These are phyloP conservation scores for Phytopythium oedochilum DNA, from an alignment of 352 stramenopile genomes.

Conservation along the genomic window DNA sequence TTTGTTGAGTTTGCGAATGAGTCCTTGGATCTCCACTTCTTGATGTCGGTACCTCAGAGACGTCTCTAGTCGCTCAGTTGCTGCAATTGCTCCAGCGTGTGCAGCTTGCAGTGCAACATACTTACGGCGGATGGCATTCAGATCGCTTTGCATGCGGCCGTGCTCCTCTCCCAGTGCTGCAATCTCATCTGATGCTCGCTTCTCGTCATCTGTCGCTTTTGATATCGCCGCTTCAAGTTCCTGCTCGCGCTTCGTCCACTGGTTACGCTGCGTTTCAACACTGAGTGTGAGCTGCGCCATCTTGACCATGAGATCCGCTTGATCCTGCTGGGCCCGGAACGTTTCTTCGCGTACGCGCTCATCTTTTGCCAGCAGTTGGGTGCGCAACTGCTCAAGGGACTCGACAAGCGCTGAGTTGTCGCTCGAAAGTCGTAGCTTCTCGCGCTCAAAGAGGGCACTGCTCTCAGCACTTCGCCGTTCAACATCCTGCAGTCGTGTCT, in stretches of 20 bases:
- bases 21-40: constrained; percentile 12
- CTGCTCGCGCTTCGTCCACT: constrained; percentile 18
- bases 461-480: constrained; percentile 16
- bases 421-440: constrained; percentile 3
- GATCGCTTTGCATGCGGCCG: neutral
- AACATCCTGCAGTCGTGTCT: constrained; percentile 29
- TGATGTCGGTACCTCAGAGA: constrained; percentile 14
- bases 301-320: constrained; percentile 23
- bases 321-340: constrained; percentile 21
- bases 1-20: constrained; percentile 22
- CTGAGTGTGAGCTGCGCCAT: constrained; percentile 27
- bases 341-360: constrained; percentile 11
- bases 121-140: neutral
- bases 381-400: constrained; percentile 17
- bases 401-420: constrained; percentile 9
- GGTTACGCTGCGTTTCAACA: constrained; percentile 17
- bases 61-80: constrained; percentile 14
- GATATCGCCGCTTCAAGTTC: constrained; percentile 11
- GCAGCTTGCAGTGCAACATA: constrained; percentile 2
- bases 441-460: constrained; percentile 11
- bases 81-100: neutral
- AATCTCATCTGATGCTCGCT: neutral
- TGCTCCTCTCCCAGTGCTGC: neutral
- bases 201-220: neutral
- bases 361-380: constrained; percentile 1